phyloP scores from a whole-genome alignment of 2,329 filamentous ascomycete genomes.

The Teratosphaeria epicoccoides region DNA sequence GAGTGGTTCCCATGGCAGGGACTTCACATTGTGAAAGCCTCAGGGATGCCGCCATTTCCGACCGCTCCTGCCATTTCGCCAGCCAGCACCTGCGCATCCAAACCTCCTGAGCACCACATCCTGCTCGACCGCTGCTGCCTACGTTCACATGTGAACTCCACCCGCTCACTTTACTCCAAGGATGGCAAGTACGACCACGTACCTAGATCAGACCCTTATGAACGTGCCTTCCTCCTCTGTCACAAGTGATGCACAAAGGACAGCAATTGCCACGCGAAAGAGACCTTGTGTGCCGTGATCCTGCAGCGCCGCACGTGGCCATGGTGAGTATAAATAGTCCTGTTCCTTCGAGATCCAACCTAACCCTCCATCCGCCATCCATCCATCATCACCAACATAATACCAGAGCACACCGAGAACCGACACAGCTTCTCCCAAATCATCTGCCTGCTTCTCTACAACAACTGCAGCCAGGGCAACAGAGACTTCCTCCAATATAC shows the following conservation, averaged over 20 bases:
- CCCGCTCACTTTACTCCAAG: neutral
- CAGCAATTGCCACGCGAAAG: neutral
- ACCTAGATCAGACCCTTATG: neutral
- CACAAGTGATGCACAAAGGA: neutral
- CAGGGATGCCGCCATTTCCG: too few relatives aligned
- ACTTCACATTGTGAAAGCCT: too few relatives aligned
- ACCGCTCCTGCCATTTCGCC: too few relatives aligned
- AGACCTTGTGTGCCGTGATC: neutral
- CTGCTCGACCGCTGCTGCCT: neutral
- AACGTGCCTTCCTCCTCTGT: neutral
- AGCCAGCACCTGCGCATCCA: too few relatives aligned
- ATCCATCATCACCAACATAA: neutral
- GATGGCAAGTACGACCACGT: neutral
- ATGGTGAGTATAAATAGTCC: neutral
- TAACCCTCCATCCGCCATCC: neutral
- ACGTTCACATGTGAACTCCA: neutral
- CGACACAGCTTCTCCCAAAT: neutral
- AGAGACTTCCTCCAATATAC: too few relatives aligned
- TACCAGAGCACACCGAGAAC: neutral
- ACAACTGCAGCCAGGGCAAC: too few relatives aligned
- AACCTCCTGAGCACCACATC: too few relatives aligned
- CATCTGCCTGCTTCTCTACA: too few relatives aligned
- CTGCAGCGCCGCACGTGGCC: neutral
- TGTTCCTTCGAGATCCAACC: neutral
- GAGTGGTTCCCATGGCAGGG: too few relatives aligned